phyloP scores from a whole-genome alignment of 2,329 filamentous ascomycete genomes.

The Aspergillus fumigatus region DNA sequence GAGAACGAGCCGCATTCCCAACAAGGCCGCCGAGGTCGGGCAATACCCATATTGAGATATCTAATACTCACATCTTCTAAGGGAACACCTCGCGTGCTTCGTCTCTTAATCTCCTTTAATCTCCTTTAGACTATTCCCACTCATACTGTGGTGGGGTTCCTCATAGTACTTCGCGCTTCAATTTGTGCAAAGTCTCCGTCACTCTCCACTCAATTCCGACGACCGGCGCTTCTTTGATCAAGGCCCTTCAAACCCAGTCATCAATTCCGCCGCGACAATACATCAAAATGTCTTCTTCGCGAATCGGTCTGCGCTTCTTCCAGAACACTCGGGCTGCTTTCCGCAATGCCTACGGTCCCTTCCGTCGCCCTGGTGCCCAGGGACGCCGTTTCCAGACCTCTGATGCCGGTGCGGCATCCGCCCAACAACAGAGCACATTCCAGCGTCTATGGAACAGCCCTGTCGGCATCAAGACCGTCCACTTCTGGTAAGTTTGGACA shows the following conservation, averaged over 20 bases:
- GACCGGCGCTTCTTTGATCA: background rate
- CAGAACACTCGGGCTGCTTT: constrained; percentile 47
- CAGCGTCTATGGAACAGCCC: constrained; percentile 80
- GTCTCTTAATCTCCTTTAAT: constrained; percentile 17
- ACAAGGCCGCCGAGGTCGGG: constrained; percentile 16
- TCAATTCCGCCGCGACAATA: constrained; percentile 2
- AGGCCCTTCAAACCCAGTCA: constrained; percentile 11
- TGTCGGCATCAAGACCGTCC: constrained; percentile 83
- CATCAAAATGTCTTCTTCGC: constrained; percentile 48
- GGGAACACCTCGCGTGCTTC: background rate
- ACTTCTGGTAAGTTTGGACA: constrained; percentile 71
- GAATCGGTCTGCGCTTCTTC: constrained; percentile 55
- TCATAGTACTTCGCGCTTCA: background rate
- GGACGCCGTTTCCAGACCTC: constrained; percentile 69
- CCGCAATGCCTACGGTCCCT: constrained; percentile 52
- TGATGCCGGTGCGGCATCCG: constrained; percentile 45
- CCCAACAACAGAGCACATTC: constrained; percentile 51
- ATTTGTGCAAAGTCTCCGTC: background rate
- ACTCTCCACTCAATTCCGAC: background rate
- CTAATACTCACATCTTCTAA: background rate
- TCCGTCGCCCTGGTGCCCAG: constrained; percentile 47
- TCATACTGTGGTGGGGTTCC: background rate
- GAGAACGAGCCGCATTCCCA: constrained; percentile 16
- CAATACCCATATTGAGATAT: constrained; percentile 1
- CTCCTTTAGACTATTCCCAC: background rate